These are phyloP conservation scores for Mucor racemosus DNA, from an alignment of 371 early-diverging fungal species.

Conservation along the genomic window DNA sequence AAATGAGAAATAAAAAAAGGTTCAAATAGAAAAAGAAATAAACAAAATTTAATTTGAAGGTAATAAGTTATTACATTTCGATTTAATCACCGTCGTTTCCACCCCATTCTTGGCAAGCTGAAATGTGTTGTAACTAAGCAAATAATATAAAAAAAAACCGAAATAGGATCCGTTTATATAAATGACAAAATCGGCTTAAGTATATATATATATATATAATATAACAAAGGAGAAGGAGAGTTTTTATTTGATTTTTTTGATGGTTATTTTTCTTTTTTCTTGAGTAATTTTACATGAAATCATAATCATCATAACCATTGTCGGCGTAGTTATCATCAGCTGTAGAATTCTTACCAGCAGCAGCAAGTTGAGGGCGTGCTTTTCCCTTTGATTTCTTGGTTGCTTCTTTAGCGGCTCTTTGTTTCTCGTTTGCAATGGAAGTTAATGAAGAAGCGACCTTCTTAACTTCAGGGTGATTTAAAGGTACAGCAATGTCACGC, in stretches of 20 bases:
- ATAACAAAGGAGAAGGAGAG: background rate
- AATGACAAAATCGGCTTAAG: background rate
- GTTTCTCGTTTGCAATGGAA: slow-evolving; percentile 90
- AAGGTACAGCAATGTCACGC: slow-evolving; percentile 77
- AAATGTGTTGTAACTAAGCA: background rate
- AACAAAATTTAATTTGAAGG: slow-evolving; percentile 2
- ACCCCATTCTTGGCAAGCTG: slow-evolving; percentile 5
- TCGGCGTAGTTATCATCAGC: slow-evolving; percentile 39
- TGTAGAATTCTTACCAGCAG: slow-evolving; percentile 54
- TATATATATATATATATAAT: background rate
- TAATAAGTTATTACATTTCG: background rate
- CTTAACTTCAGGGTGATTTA: slow-evolving; percentile 84
- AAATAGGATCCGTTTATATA: background rate
- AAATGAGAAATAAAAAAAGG: background rate
- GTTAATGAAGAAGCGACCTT: slow-evolving; percentile 78
- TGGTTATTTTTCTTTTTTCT: slow-evolving; percentile 12
- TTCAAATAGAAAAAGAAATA: slow-evolving; percentile 7
- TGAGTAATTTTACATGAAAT: slow-evolving; percentile 72
- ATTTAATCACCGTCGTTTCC: slow-evolving; percentile 2
- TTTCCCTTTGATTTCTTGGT: slow-evolving; percentile 73
- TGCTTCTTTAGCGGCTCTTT: slow-evolving; percentile 75
- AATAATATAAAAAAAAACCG: slow-evolving; percentile 11
- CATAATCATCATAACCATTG: slow-evolving; percentile 74
- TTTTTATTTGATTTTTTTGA: slow-evolving; percentile 1
- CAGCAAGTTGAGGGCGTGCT: slow-evolving; percentile 59